These are phyloP conservation scores for Pseudonitzschia multistriata DNA, from an alignment of 108 stramenopile species.

Conservation along the genomic window DNA sequence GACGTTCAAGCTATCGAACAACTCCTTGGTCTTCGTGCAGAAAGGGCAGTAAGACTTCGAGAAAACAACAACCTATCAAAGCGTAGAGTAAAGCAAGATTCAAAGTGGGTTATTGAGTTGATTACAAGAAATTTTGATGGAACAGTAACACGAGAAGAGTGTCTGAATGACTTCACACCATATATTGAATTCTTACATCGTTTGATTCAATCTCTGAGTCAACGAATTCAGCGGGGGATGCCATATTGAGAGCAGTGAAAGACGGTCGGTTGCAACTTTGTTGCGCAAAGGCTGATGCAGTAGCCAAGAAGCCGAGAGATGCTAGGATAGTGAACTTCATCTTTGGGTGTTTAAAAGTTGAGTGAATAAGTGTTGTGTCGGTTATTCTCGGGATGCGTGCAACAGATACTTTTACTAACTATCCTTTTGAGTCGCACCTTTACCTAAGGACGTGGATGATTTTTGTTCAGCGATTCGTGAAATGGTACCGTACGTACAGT, in stretches of 20 bases:
- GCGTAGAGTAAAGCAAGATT: conserved; percentile 1
- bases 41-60: conserved; percentile 63
- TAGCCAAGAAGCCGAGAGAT: conserved; percentile 8
- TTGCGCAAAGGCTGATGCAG: conserved; percentile 15
- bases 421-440: no score
- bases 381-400: no score
- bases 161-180: not conserved
- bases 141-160: not conserved
- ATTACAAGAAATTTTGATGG: not conserved
- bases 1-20: conserved; percentile 52
- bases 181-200: conserved; percentile 30
- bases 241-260: conserved; percentile 11
- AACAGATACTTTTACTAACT: no score
- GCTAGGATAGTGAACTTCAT: conserved; percentile 11
- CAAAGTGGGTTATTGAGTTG: not conserved
- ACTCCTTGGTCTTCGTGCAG: conserved; percentile 62
- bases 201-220: conserved; percentile 73
- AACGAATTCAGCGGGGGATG: conserved; percentile 46
- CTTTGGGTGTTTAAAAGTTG: not conserved
- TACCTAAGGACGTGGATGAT: no score
- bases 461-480: no score
- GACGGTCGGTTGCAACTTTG: conserved; percentile 1
- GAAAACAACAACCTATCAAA: conserved; percentile 53
- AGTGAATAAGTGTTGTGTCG: not conserved
- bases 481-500: no score